Evolutionary conservation across 2,329 filamentous ascomycete species (phyloP), one percentile per base, ranked within the genome.

Genomic region (Coniochaeta sp.): DNA sequence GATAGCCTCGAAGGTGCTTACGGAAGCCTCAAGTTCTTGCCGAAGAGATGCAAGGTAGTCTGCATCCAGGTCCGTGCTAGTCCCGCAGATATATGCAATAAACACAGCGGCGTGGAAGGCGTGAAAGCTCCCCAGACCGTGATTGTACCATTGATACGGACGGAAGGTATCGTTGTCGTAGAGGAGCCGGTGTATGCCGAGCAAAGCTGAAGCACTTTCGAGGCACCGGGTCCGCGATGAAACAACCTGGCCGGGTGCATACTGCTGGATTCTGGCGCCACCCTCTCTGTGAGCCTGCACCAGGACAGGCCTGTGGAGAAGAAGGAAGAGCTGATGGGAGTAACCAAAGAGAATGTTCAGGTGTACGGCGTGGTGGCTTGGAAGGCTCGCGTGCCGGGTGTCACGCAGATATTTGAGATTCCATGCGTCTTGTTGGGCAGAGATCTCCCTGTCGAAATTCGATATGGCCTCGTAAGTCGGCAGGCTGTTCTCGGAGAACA

Each of bases 311-410:
- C 54, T 34, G 22, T 57, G 54, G 17, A 57, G 54, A 28, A 57
- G 54, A 8, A 57, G 54, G 7, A 36, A 57, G 54, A 57, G 54
- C 54, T 57, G 54, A 26, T 57, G 54, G 31, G 54, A 57, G 34
- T 57, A 57, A 1, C 54, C 54, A 24, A 57, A 57, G 54, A 57
- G 54, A 31, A 57, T 57, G 34, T 57, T 57, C 31, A 57, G 33
- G 22, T 57, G 54, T 14, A 57, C 54, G 12, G 54, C 54, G 33
- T 57, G 54, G 16, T 57, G 54, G 7, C 8, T 57, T 7, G 54
- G 54, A 6, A 57, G 54, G 33, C 54, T 57, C 17, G 54, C 36
- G 33, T 57, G 54, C 19, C 54, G 54, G 8, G 54, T 57, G 31
- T 57, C 54, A n/a, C 54, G 31, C 8, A 57, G 26, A 17, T 57